These are phyloP conservation scores for Nannochloris sp. DNA, from an alignment of 139 green algal species.

Conservation along the genomic window DNA sequence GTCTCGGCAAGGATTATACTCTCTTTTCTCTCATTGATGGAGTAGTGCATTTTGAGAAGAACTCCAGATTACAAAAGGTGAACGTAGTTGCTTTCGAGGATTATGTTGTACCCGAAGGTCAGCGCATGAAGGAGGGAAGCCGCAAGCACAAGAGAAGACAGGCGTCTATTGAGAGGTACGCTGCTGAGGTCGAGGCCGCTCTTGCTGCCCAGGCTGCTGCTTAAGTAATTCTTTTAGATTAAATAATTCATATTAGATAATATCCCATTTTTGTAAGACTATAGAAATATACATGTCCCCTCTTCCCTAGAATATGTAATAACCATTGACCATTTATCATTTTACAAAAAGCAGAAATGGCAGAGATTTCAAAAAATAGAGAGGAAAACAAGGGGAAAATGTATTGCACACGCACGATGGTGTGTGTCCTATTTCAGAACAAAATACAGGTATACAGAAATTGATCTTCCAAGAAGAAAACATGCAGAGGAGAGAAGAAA, in stretches of 20 bases:
- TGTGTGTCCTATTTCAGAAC: background rate
- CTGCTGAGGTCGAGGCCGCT: background rate
- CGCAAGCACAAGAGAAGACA: slow-evolving; percentile 11
- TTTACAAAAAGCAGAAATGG: too few relatives aligned
- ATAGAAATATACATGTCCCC: too few relatives aligned
- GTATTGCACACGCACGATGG: too few relatives aligned
- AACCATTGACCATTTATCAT: too few relatives aligned
- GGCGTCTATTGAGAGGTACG: background rate
- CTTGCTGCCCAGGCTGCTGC: background rate
- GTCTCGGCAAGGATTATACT: slow-evolving; percentile 88
- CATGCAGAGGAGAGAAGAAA: background rate
- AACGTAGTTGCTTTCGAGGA: slow-evolving; percentile 33
- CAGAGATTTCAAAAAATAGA: background rate
- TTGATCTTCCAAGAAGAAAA: background rate
- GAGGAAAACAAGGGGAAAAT: background rate
- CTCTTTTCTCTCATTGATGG: slow-evolving; percentile 80
- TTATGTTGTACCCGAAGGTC: slow-evolving; percentile 42
- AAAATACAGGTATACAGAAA: background rate
- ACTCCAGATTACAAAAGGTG: slow-evolving; percentile 17
- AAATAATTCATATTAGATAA: too few relatives aligned
- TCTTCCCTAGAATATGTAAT: too few relatives aligned
- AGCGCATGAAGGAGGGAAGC: slow-evolving; percentile 35
- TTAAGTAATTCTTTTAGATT: background rate
- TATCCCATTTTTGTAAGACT: too few relatives aligned
- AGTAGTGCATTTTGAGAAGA: slow-evolving; percentile 83